Base-by-base conservation (phyloP, 1,139 yeast genomes). In the Yamadazyma dushanensis region DNA sequence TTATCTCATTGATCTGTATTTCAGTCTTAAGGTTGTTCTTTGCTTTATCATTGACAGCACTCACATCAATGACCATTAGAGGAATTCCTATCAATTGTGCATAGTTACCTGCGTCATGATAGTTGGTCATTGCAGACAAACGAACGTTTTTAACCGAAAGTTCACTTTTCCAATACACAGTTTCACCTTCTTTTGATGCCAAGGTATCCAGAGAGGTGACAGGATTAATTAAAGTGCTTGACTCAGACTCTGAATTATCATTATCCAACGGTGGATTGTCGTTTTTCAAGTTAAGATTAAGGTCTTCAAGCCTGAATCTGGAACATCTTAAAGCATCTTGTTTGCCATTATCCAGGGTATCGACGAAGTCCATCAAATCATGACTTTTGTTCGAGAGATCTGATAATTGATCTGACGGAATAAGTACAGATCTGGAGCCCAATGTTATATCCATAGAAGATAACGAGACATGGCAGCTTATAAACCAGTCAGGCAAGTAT, bases 351-450 rank as follows among this genome's bases (percentile, higher is more conserved):
- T 60, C 59, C 3, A 43, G 16, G 7, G 49, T 26, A 14, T n/a
- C n/a, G 11, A 32, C 18, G 26, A 28, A 35, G 61, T 34, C 40
- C 10, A 31, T 16, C 19, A 30, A 34, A 5, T 26, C 31, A 10
- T 16, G 2, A 10, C 20, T 26, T 6, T 23, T 10, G 3, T 17
- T 55, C 41, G 2, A 49, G 42, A 22, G 61, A 54, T 29, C 69
- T 54, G 5, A 67, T 47, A 32, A 65, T 62, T 15, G 18, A 5
- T 69, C 64, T 8, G 73, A 45, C 10, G 69, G 78, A 43, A 81
- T 68, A 35, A 82, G 63, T 0, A 81, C 71, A 0, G 88, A 81
- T 34, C 86, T 65, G 0, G 86, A 71, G 0, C 87, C 88, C 7
- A 80, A 39, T 8, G 58, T 49, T 0, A 79, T 31, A 3, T 53